Base-by-base conservation (phyloP, 176 grass and related monocot species). In the Oryza nivara region DNA sequence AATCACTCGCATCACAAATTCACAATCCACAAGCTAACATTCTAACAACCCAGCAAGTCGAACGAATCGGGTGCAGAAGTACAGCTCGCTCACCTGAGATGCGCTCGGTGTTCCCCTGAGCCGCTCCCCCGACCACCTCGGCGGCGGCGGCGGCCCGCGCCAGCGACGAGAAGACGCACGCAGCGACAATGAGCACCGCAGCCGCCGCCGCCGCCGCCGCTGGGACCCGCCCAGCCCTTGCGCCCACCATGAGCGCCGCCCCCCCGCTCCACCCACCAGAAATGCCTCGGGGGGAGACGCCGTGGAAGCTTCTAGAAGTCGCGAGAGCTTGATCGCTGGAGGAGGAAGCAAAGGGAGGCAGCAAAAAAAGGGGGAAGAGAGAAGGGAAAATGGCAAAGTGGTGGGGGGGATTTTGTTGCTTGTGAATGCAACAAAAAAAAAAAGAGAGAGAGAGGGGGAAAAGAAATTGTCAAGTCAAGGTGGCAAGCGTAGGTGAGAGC, bases 81-180 rank as follows among this genome's bases (percentile, higher is more conserved):
- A 35, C 44, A 25, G 61, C 3, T 80, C 20, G 61, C 3, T 80
- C 26, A 89, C 87, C 87, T 80, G 63, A 73, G 77, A 89, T 89
- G 64, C 87, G 87, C 49, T 89, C 87, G 7, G 82, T 85, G 49
- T 51, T 79, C 64, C 63, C 48, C 23, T 41, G 87, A 64, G 15
- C 48, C 9, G 28, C 70, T 36, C 63, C 38, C 26, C 61, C 70
- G 11, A 15, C 70, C 19, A 80, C 47, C 36, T 48, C 81, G 36
- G 36, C 36, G 36, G 36, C 81, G 16, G 35, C 38, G 35, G 61
- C 61, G 16, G 17, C 54, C 54, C 17, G 19, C 54, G 3, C 45
- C 80, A 34, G 58, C 35, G 19, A 11, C 10, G 51, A 63, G 82
- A 75, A 32, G 47, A 80, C 16, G 26, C 60, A 68, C 43, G 64